phyloP scores from a whole-genome alignment of 495 filamentous ascomycete species.

The Zalerion maritima region DNA sequence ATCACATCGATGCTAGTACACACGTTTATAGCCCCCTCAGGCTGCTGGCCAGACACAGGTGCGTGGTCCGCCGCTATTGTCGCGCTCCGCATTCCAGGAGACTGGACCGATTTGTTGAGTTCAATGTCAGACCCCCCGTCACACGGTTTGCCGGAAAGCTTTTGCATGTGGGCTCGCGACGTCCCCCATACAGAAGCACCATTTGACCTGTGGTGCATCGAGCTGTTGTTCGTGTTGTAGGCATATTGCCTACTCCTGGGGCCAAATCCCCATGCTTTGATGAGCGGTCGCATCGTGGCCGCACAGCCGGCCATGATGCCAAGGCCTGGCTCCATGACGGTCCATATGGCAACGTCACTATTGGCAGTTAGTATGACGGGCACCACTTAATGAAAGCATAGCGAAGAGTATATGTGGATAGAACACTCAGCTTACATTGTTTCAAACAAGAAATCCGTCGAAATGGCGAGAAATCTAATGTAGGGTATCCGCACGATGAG shows the following conservation, averaged over 20 bases:
- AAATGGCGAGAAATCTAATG: conserved; percentile 15
- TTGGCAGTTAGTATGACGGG: not conserved
- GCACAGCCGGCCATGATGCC: conserved; percentile 27
- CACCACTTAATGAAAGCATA: not conserved
- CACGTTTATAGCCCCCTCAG: too few relatives aligned
- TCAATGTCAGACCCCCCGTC: too few relatives aligned
- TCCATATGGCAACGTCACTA: conserved; percentile 21
- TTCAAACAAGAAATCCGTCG: conserved; percentile 6
- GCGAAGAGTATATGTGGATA: conserved; percentile 7
- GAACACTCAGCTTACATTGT: conserved; percentile 10
- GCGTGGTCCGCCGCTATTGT: too few relatives aligned
- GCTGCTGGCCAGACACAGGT: too few relatives aligned
- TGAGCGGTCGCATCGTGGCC: conserved; percentile 27
- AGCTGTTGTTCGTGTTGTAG: too few relatives aligned
- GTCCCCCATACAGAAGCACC: too few relatives aligned
- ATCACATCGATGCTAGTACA: too few relatives aligned
- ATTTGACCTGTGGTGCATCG: too few relatives aligned
- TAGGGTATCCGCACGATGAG: conserved; percentile 26
- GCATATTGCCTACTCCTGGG: not conserved
- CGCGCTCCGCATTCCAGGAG: too few relatives aligned
- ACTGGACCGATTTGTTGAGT: too few relatives aligned
- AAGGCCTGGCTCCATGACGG: conserved; percentile 22
- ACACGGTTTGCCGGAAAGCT: too few relatives aligned
- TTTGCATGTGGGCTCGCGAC: too few relatives aligned
- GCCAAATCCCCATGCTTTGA: conserved; percentile 10